Evolutionary conservation across 179 eudicot genomes (phyloP).

Genomic region (Silene coronaria): DNA sequence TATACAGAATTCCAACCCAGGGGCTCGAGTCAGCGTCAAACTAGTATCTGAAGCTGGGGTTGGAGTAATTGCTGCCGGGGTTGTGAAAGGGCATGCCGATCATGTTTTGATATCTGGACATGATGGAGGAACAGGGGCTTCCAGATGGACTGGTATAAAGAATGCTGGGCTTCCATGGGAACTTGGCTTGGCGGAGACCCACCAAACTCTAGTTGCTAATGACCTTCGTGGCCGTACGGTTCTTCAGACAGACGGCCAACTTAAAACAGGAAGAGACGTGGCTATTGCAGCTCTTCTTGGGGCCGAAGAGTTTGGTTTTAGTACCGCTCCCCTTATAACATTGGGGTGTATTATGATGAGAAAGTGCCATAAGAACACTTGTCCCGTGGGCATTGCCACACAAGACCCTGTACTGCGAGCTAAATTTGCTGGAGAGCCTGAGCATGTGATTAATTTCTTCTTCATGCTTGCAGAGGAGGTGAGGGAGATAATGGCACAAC

Average conservation of each 20-base stretch:
- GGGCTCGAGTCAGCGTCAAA: constrained; percentile 91
- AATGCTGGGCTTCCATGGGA: constrained; percentile 99
- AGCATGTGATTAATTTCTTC: constrained; percentile 92
- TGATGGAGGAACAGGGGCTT: constrained; percentile 98
- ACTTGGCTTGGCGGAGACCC: constrained; percentile 98
- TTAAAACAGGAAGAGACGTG: constrained; percentile 95
- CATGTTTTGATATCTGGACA: constrained; percentile 96
- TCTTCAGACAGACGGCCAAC: constrained; percentile 88
- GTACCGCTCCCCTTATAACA: constrained; percentile 95
- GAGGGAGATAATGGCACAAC: constrained; percentile 92
- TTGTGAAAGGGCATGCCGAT: constrained; percentile 96
- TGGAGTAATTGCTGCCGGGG: constrained; percentile 95
- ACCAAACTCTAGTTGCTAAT: constrained; percentile 95
- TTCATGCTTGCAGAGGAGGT: constrained; percentile 97
- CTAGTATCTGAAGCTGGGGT: constrained; percentile 99
- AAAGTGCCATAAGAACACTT: constrained; percentile 96
- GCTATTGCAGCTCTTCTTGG: constrained; percentile 99
- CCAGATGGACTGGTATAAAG: constrained; percentile 97
- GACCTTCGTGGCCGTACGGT: constrained; percentile 90
- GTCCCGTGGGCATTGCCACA: constrained; percentile 97
- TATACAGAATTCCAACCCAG: constrained; percentile 81
- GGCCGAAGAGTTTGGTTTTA: constrained; percentile 98
- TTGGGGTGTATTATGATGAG: constrained; percentile 99
- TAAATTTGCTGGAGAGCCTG: constrained; percentile 97
- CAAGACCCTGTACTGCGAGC: constrained; percentile 97